These are phyloP conservation scores for Cercophora sp. DNA, from an alignment of 495 filamentous ascomycete genomes.

Conservation along the genomic window DNA sequence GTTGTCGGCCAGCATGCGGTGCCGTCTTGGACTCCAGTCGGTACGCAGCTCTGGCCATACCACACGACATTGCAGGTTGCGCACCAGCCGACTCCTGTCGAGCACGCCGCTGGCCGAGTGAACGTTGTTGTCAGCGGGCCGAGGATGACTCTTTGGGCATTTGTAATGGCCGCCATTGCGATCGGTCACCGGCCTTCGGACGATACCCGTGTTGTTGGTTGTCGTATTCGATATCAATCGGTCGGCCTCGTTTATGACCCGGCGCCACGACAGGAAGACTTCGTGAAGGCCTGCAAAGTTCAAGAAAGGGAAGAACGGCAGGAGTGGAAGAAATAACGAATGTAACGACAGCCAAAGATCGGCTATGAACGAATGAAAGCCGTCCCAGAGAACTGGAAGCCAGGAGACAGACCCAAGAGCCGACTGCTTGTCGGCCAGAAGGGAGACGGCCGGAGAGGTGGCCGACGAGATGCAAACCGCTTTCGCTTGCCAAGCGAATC, in stretches of 20 bases:
- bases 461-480: too few species aligned
- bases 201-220: too few species aligned
- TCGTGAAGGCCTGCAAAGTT: not conserved
- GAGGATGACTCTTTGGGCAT: constrained; percentile 16
- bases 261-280: not conserved
- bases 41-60: constrained; percentile 22
- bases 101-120: constrained; percentile 26
- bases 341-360: not conserved
- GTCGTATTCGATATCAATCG: too few species aligned
- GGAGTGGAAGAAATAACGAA: not conserved
- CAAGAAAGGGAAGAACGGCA: too few species aligned
- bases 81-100: constrained; percentile 12
- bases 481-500: too few species aligned
- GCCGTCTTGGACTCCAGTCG: constrained; percentile 13
- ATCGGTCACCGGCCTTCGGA: too few species aligned
- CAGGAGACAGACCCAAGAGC: not conserved
- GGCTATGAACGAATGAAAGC: not conserved
- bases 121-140: constrained; percentile 32
- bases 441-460: not conserved
- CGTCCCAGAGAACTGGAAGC: not conserved
- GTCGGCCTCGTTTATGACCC: not conserved
- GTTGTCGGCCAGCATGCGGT: constrained; percentile 30
- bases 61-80: constrained; percentile 18
- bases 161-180: constrained; percentile 2
- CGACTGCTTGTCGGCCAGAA: not conserved